phyloP scores from a whole-genome alignment of 352 stramenopile genomes.

The Phytophthora rubi region DNA sequence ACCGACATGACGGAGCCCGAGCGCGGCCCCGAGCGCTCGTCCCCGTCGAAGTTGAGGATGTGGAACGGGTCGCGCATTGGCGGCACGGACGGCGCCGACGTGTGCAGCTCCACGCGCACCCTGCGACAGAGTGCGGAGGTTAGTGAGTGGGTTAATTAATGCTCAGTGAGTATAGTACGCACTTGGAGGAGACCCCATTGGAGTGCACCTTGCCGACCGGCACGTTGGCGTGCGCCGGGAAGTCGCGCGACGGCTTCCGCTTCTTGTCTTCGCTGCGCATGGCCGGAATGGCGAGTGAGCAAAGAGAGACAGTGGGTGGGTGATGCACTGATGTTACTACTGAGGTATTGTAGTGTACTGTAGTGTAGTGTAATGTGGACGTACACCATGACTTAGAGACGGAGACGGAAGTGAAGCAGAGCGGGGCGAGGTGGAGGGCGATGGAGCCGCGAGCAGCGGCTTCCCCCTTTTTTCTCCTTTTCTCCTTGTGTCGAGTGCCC shows the following conservation, averaged over 20 bases:
- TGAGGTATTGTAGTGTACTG: no score
- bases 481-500: conserved; percentile 31
- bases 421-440: neutral
- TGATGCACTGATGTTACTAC: no score
- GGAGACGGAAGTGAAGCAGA: conserved; percentile 5
- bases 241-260: conserved; percentile 83
- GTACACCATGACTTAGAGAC: conserved; percentile 38
- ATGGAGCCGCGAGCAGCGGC: conserved; percentile 6
- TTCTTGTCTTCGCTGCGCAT: conserved; percentile 78
- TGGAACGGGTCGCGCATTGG: conserved; percentile 82
- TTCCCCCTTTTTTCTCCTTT: conserved; percentile 34
- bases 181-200: conserved; percentile 47
- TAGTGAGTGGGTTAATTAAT: conserved; percentile 1
- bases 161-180: neutral
- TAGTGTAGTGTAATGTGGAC: neutral
- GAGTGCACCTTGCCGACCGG: conserved; percentile 63
- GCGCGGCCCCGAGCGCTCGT: conserved; percentile 47
- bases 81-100: conserved; percentile 52
- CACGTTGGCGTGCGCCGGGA: conserved; percentile 75
- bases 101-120: conserved; percentile 62
- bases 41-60: conserved; percentile 65
- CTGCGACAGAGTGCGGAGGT: conserved; percentile 17
- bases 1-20: conserved; percentile 74
- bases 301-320: conserved; percentile 11
- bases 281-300: neutral